Evolutionary conservation across 1,284 basidiomycete species (phyloP).

Genomic region (Mycena sp.): DNA sequence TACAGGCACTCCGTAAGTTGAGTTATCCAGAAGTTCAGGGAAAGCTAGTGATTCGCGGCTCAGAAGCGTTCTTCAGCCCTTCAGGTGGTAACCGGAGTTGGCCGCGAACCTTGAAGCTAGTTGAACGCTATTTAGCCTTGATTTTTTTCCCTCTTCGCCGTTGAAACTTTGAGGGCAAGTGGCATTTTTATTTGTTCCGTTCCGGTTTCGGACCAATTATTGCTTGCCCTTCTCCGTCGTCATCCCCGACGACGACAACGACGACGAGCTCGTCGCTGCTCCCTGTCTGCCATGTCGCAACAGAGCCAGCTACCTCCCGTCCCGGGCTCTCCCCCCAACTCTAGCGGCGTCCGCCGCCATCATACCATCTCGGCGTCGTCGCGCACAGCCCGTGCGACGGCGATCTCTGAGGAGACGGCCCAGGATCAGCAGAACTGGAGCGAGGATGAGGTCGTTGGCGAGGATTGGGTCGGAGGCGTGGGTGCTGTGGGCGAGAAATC

Average conservation of each 20-base stretch:
- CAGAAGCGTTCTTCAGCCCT: no score
- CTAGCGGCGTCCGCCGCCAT: conserved; percentile 71
- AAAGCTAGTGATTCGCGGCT: no score
- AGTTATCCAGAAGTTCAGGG: no score
- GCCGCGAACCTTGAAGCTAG: no score
- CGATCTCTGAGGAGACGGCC: conserved; percentile 75
- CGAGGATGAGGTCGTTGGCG: conserved; percentile 73
- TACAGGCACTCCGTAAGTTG: no score
- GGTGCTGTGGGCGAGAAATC: conserved; percentile 85
- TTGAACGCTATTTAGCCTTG: no score
- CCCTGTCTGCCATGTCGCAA: conserved; percentile 25
- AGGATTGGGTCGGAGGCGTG: conserved; percentile 81
- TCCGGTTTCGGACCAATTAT: no score
- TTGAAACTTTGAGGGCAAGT: no score
- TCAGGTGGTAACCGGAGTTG: no score
- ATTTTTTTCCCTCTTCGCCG: no score
- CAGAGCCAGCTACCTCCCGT: conserved; percentile 19
- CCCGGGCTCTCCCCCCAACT: conserved; percentile 52
- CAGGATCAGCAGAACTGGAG: conserved; percentile 62
- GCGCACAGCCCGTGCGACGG: conserved; percentile 64
- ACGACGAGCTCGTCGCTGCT: background rate
- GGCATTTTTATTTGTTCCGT: no score
- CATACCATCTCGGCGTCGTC: conserved; percentile 85
- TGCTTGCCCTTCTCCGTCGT: conserved; percentile 5
- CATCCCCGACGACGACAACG: conserved; percentile 16